These are phyloP conservation scores for Exutisphaerella laricina DNA, from an alignment of 2,329 filamentous ascomycete species.

Conservation along the genomic window DNA sequence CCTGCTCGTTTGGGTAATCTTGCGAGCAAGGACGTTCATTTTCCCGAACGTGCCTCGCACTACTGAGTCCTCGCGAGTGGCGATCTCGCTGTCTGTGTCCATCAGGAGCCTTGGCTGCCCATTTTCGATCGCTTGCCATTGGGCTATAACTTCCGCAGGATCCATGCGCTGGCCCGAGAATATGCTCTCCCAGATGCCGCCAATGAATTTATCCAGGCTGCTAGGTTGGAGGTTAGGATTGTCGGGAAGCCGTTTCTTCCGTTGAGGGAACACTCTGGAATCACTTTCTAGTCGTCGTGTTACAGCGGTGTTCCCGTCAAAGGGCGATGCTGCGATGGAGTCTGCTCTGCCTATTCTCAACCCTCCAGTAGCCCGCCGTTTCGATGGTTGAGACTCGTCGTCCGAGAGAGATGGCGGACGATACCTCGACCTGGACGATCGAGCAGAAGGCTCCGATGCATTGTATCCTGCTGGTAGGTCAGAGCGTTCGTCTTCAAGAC, in stretches of 20 bases:
- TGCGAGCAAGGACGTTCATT: conserved; percentile 42
- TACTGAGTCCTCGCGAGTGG: conserved; percentile 15
- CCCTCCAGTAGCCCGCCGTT: conserved; percentile 32
- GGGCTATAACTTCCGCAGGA: conserved; percentile 34
- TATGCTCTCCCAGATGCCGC: conserved; percentile 48
- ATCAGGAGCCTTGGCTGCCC: conserved; percentile 26
- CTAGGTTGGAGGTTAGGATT: conserved; percentile 43
- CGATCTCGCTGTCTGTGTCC: conserved; percentile 20
- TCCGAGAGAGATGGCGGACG: conserved; percentile 5
- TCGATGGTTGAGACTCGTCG: conserved; percentile 38
- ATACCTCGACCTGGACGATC: conserved; percentile 10
- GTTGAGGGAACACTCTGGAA: conserved; percentile 23
- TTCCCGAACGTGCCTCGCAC: conserved; percentile 34
- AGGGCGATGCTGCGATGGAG: conserved; percentile 5
- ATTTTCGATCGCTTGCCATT: conserved; percentile 32
- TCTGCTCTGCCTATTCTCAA: conserved; percentile 25
- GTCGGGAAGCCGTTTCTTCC: conserved; percentile 29
- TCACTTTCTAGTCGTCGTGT: conserved; percentile 22
- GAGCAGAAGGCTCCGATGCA: conserved; percentile 1
- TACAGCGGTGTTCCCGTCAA: conserved; percentile 7
- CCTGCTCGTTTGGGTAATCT: conserved; percentile 47
- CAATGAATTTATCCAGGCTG: conserved; percentile 45
- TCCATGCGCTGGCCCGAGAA: conserved; percentile 41
- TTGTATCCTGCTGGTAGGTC: background rate
- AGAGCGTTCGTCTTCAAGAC: background rate